These are phyloP conservation scores for Misopates orontium DNA, from an alignment of 257 asterid species.

Conservation along the genomic window DNA sequence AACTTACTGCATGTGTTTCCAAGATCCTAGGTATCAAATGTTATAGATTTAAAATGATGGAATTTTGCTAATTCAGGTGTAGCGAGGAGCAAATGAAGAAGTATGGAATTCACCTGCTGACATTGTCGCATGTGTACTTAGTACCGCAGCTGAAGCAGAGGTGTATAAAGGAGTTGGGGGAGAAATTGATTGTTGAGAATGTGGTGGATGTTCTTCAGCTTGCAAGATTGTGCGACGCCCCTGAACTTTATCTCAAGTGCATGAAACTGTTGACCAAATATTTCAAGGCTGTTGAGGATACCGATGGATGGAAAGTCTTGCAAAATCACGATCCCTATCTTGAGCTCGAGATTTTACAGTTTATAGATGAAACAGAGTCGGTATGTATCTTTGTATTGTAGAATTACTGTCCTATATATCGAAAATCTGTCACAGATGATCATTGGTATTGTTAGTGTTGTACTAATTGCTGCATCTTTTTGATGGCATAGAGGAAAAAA, in stretches of 20 bases:
- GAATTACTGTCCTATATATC: not conserved
- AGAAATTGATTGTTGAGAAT: slow-evolving; percentile 48
- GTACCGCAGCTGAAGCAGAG: slow-evolving; percentile 80
- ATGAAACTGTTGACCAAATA: slow-evolving; percentile 56
- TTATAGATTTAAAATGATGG: slow-evolving; percentile 27
- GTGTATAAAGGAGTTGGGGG: slow-evolving; percentile 54
- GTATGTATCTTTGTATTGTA: slow-evolving; percentile 32
- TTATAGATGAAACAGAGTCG: slow-evolving; percentile 75
- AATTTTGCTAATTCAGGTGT: slow-evolving; percentile 49
- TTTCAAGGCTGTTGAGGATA: slow-evolving; percentile 64
- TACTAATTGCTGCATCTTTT: slow-evolving; percentile 16
- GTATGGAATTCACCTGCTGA: slow-evolving; percentile 74
- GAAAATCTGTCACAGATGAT: not conserved
- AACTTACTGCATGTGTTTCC: too few species aligned
- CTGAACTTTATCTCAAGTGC: slow-evolving; percentile 73
- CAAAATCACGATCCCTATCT: slow-evolving; percentile 78
- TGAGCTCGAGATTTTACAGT: slow-evolving; percentile 80
- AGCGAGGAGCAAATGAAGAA: slow-evolving; percentile 72
- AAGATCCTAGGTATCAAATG: too few species aligned
- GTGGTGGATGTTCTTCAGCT: slow-evolving; percentile 88
- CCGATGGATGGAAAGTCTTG: slow-evolving; percentile 89
- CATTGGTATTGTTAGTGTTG: not conserved
- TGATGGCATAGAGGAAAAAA: slow-evolving; percentile 55
- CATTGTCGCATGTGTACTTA: slow-evolving; percentile 80
- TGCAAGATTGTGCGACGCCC: slow-evolving; percentile 83